Evolutionary conservation across 208 protist genomes (phyloP).

Genomic region (Trypanosoma scelopori): DNA sequence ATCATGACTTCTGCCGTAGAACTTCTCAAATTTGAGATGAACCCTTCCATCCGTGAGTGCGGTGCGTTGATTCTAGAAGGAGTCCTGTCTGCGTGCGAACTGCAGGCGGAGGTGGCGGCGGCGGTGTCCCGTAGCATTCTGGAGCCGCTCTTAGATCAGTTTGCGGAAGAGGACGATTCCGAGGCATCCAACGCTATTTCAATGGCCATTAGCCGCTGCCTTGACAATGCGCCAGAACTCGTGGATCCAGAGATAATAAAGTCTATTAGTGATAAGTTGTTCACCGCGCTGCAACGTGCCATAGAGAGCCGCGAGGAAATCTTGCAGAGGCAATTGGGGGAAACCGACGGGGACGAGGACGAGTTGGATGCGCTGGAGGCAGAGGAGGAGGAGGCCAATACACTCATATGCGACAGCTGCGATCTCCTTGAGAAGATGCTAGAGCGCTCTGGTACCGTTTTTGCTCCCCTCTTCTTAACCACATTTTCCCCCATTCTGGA

Average conservation of each 20-base stretch:
- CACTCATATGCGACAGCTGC: slow-evolving; percentile 50
- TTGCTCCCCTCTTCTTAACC: slow-evolving; percentile 61
- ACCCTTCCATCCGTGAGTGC: slow-evolving; percentile 66
- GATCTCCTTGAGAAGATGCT: slow-evolving; percentile 77
- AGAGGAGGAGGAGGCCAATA: slow-evolving; percentile 73
- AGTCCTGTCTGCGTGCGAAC: slow-evolving; percentile 58
- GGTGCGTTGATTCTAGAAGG: slow-evolving; percentile 73
- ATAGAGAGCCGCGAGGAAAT: slow-evolving; percentile 53
- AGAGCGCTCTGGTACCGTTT: slow-evolving; percentile 52
- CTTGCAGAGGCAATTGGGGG: slow-evolving; percentile 45
- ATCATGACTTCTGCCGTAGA: slow-evolving; percentile 67
- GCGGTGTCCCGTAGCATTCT: slow-evolving; percentile 52
- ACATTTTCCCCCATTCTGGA: slow-evolving; percentile 68
- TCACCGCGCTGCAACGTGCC: slow-evolving; percentile 51
- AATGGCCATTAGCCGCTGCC: slow-evolving; percentile 57
- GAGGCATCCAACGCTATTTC: slow-evolving; percentile 66
- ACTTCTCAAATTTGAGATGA: slow-evolving; percentile 58
- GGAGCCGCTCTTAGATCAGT: slow-evolving; percentile 50
- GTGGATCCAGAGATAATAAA: slow-evolving; percentile 52
- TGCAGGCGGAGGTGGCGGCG: slow-evolving; percentile 34
- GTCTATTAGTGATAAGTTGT: slow-evolving; percentile 68
- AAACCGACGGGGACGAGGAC: slow-evolving; percentile 90
- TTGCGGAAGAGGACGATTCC: slow-evolving; percentile 64
- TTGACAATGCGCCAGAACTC: slow-evolving; percentile 52
- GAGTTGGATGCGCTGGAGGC: slow-evolving; percentile 74